Evolutionary conservation across 2,329 filamentous ascomycete species (phyloP), one percentile per base, ranked within the genome.

Genomic region (Clonostachys solani): DNA sequence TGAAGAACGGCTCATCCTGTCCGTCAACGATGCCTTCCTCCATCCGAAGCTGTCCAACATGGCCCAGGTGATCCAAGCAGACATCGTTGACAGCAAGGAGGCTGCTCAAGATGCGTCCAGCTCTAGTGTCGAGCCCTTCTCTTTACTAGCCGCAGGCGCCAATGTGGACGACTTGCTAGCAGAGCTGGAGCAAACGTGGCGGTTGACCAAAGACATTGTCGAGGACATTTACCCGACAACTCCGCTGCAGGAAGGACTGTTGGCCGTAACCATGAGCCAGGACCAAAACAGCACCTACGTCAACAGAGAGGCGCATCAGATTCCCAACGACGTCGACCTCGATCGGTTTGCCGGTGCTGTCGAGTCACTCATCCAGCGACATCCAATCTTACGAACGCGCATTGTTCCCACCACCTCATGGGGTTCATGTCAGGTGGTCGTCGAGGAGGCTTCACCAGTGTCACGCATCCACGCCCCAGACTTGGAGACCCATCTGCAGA

Each of bases 171-270:
- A 23, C 41, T 13, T 43, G 12, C 15, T n/a, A 5, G 16, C 17
- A 8, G 12, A 18, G 16, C 10, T 43, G 12, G 33, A 43, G 41
- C n/a, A 23, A 23, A 75, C 23, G 6, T 46, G 44, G 10, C 18
- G 18, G 10, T 16, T 46, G 12, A 10, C 16, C 5, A 18, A 13
- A 12, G 23, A 29, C 4, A 42, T 40, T 7, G 47, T 63, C 15
- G 50, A 63, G 23, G 62, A 72, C 43, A 52, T 63, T 4, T 69
- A 65, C 42, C 68, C 67, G 9, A 65, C 63, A 50, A 64, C 64
- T 9, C 56, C 62, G 5, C 54, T 71, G 1, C 75, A 78, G 49
- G 72, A 75, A 52, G 72, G 69, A 6, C 62, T 79, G 3, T 67
- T 79, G 57, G 70, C 73, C 2, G 53, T 78, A 5, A 69, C 75